Evolutionary conservation across 176 grass and related monocot species (phyloP), one percentile per base, ranked within the genome.

Genomic region (Cymbopogon citratus): DNA sequence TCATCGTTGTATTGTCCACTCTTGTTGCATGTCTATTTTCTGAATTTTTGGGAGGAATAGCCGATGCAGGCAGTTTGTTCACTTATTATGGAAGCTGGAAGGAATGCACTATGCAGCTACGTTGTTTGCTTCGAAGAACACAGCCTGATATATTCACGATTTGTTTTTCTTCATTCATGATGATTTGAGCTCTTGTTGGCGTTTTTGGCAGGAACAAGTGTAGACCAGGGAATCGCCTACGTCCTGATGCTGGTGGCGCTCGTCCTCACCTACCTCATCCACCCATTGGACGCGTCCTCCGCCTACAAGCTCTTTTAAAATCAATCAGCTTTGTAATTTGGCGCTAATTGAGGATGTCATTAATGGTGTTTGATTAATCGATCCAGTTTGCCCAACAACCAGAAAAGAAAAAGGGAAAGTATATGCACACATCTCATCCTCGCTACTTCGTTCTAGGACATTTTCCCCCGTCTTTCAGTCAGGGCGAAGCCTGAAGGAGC

Each of bases 141-240:
- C 2, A 74, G 9, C 7, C 21, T 44, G 68, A 71, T 27, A 7
- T n/a, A 59, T 36, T 26, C 25, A 3, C 2, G 16, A 1, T 36
- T 51, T 21, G 19, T 59, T 39, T 34, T 12, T 78, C 5, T 3
- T 63, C 7, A 1, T 39, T 13, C 25, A 46, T 71, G 40, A 71
- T 18, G 69, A 71, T 71, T 71, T 71, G 40, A 3, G 43, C 3
- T 69, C 24, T 26, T 71, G 13, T 72, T 15, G 79, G 16, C 41
- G 79, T 25, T 80, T 80, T 59, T 14, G 65, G 71, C 77, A 89
- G 87, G 82, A 81, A 81, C 82, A 81, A 40, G 77, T 59, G 70
- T 85, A 74, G 87, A 89, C 80, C 87, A 89, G 59, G 87, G 82
- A 38, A 89, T 89, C 84, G 87, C 87, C 56, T 89, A 89, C 62